Evolutionary conservation across 148 eudicot species (phyloP).

Genomic region (Linanthus parryae): DNA sequence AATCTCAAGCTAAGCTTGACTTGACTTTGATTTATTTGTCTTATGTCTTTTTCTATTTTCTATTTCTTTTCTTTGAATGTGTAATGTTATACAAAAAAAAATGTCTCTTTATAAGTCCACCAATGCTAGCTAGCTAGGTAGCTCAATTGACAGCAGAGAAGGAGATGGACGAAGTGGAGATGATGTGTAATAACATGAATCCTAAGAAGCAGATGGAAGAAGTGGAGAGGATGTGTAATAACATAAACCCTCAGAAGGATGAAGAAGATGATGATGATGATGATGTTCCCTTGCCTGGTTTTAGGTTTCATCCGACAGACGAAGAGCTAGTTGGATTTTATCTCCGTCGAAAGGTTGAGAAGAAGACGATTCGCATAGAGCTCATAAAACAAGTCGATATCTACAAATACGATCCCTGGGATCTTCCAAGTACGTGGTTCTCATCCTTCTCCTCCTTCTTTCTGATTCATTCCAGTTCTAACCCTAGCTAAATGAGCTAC

Average conservation of each 20-base stretch:
- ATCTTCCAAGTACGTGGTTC: constrained; percentile 65
- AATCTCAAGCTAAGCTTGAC: no score
- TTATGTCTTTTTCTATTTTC: no score
- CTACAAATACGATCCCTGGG: constrained; percentile 94
- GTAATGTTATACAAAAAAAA: no score
- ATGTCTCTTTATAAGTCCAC: no score
- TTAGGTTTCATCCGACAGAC: constrained; percentile 85
- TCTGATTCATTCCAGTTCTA: neutral
- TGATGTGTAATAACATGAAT: constrained; percentile 1
- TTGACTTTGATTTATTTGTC: no score
- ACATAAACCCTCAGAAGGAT: neutral
- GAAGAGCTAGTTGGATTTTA: constrained; percentile 88
- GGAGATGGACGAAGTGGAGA: constrained; percentile 8
- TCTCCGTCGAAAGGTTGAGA: constrained; percentile 66
- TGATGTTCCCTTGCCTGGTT: constrained; percentile 67
- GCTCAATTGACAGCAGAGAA: no score
- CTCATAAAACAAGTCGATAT: constrained; percentile 80
- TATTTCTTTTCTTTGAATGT: neutral
- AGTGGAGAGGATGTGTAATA: constrained; percentile 1
- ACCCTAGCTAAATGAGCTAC: no score
- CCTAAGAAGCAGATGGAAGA: constrained; percentile 6
- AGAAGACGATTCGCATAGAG: constrained; percentile 48
- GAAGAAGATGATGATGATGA: constrained; percentile 27
- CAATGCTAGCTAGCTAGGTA: no score
- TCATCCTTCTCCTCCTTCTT: neutral